phyloP scores from a whole-genome alignment of 352 stramenopile species.

The Globisporangium uncinulatum region DNA sequence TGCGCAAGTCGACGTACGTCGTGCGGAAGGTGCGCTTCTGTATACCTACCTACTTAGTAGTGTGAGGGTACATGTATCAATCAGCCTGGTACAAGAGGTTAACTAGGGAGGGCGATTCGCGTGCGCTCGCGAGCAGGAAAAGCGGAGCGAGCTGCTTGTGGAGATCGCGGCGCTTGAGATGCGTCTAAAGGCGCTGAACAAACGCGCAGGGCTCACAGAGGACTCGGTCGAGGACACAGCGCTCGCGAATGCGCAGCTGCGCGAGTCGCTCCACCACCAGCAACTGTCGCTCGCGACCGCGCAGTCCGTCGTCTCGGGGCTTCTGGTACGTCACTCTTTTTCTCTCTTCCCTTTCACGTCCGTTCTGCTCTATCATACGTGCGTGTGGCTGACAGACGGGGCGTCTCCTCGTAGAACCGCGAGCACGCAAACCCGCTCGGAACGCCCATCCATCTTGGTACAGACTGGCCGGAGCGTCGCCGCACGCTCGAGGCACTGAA shows the following conservation, averaged over 20 bases:
- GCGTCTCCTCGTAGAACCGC: too few species aligned
- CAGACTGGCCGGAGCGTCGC: slow-evolving; percentile 19
- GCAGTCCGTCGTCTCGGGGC: slow-evolving; percentile 30
- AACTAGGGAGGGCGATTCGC: too few species aligned
- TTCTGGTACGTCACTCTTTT: slow-evolving; percentile 13
- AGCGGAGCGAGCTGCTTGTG: slow-evolving; percentile 27
- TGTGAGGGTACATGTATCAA: too few species aligned
- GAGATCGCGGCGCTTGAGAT: slow-evolving; percentile 28
- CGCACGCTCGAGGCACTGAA: slow-evolving; percentile 26
- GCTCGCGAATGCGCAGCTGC: slow-evolving; percentile 20
- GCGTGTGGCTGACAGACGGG: too few species aligned
- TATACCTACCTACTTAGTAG: too few species aligned
- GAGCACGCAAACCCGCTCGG: slow-evolving; percentile 24
- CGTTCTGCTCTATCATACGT: too few species aligned
- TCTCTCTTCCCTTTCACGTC: too few species aligned
- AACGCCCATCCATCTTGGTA: slow-evolving; percentile 37
- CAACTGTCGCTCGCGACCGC: slow-evolving; percentile 27
- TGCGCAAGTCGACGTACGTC: slow-evolving; percentile 34
- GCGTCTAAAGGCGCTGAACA: slow-evolving; percentile 26
- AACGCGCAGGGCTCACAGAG: slow-evolving; percentile 18
- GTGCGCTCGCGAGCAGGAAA: slow-evolving; percentile 31
- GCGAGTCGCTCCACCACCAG: slow-evolving; percentile 23
- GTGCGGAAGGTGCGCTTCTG: slow-evolving; percentile 26
- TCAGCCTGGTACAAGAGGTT: too few species aligned
- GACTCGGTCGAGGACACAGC: slow-evolving; percentile 16